Percentiles rank a stretch among this genome's conserved stretches.
phyloP scores from a whole-genome alignment of 768 basidiomycete species.

The Kwoniella dejecticola region DNA sequence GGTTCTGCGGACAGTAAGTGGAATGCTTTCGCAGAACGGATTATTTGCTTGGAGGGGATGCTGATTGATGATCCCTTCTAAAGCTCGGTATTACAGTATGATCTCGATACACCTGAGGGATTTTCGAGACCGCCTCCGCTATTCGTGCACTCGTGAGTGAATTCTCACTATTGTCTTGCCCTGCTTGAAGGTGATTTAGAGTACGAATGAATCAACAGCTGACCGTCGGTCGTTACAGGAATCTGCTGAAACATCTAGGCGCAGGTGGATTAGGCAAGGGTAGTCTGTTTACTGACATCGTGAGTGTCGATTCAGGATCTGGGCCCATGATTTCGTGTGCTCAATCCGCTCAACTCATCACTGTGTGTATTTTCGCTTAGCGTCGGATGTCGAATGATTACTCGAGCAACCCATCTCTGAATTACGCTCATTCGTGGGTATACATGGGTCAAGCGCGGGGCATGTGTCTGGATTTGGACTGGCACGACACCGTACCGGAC shows the following conservation, averaged over 20 bases:
- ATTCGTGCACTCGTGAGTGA: conserved; percentile 52
- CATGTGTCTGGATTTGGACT: conserved; percentile 51
- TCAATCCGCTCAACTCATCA: too few species aligned
- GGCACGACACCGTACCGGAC: conserved; percentile 26
- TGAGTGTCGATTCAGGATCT: conserved; percentile 24
- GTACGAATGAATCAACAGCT: too few species aligned
- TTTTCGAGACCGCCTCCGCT: conserved; percentile 30
- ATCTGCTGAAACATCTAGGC: conserved; percentile 56
- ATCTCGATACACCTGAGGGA: conserved; percentile 39
- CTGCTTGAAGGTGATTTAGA: too few species aligned
- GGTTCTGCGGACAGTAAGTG: conserved; percentile 57
- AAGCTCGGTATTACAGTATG: conserved; percentile 55
- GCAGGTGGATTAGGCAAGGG: conserved; percentile 31
- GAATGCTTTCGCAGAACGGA: not conserved
- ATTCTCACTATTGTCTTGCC: too few species aligned
- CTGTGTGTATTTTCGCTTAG: too few species aligned
- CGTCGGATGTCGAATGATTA: conserved; percentile 43
- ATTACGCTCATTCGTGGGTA: conserved; percentile 48
- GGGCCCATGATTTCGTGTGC: not conserved
- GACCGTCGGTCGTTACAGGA: too few species aligned
- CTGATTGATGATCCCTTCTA: not conserved
- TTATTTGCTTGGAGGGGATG: not conserved
- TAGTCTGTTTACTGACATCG: conserved; percentile 47
- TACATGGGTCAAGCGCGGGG: conserved; percentile 39
- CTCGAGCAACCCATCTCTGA: conserved; percentile 32